These are phyloP conservation scores for Solanum piurae DNA, from an alignment of 257 asterid species.

Conservation along the genomic window DNA sequence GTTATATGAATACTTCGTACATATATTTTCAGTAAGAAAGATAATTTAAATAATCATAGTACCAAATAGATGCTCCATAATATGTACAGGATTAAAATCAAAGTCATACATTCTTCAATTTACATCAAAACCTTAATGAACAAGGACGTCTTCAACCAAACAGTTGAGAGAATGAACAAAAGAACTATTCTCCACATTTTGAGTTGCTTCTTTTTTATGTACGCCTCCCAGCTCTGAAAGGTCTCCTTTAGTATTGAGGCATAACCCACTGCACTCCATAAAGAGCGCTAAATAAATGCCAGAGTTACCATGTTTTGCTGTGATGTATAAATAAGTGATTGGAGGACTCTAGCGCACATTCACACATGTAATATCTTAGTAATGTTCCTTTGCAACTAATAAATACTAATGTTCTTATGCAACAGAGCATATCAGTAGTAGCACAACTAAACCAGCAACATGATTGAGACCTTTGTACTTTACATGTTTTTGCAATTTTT, in stretches of 20 bases:
- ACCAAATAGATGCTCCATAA: background rate
- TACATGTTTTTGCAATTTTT: background rate
- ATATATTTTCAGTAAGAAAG: background rate
- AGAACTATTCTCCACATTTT: background rate
- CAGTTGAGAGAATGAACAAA: background rate
- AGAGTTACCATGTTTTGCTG: background rate
- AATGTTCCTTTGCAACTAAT: background rate
- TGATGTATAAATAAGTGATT: background rate
- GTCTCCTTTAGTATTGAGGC: background rate
- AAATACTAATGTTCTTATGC: background rate
- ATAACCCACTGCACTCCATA: background rate
- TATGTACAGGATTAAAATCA: background rate
- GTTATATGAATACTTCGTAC: background rate
- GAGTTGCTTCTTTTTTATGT: background rate
- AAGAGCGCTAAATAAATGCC: background rate
- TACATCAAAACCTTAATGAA: background rate
- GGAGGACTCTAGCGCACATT: background rate
- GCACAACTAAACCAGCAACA: background rate
- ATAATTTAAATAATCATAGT: background rate
- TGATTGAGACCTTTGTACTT: background rate
- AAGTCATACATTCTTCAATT: background rate
- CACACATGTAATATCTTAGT: background rate
- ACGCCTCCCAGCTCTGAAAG: background rate
- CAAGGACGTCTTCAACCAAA: background rate
- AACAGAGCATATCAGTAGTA: background rate